Conservation (phyloP, 345 rosid genomes). For the Raphanus raphanistrum region DNA sequence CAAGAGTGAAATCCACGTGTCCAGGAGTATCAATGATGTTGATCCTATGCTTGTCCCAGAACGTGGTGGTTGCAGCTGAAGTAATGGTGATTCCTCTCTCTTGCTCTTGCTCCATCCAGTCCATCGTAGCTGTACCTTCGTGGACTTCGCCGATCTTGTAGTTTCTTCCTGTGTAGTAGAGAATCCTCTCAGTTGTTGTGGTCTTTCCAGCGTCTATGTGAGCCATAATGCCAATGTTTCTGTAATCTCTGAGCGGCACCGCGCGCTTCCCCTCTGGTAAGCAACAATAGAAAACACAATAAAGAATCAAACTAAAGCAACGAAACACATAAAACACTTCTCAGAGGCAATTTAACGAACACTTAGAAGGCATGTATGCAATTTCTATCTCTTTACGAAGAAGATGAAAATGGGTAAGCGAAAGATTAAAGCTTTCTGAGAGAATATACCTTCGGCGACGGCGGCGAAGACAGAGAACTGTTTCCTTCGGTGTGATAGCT, state of each 20-base stretch:
- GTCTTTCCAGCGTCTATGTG: conserved; percentile 99
- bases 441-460: conserved; percentile 53
- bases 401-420: not conserved
- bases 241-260: conserved; percentile 76
- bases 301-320: not conserved
- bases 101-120: conserved; percentile 99
- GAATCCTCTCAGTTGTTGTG: conserved; percentile 86
- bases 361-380: conserved; percentile 23
- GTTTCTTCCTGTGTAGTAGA: conserved; percentile 91
- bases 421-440: not conserved
- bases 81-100: conserved; percentile 99
- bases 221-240: conserved; percentile 98
- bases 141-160: conserved; percentile 98
- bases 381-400: not conserved
- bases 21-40: conserved; percentile 97
- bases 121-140: conserved; percentile 99
- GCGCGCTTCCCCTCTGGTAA: conserved; percentile 59
- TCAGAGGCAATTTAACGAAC: conserved; percentile 33
- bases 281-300: not conserved
- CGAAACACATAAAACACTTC: conserved; percentile 1
- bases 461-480: conserved; percentile 75
- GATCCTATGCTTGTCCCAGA: conserved; percentile 87
- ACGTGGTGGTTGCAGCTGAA: conserved; percentile 94
- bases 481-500: conserved; percentile 43
- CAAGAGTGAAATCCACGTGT: conserved; percentile 94